Evolutionary conservation across 371 early-diverging fungal genomes (phyloP).

Genomic region (Actinomortierella ambigua): DNA sequence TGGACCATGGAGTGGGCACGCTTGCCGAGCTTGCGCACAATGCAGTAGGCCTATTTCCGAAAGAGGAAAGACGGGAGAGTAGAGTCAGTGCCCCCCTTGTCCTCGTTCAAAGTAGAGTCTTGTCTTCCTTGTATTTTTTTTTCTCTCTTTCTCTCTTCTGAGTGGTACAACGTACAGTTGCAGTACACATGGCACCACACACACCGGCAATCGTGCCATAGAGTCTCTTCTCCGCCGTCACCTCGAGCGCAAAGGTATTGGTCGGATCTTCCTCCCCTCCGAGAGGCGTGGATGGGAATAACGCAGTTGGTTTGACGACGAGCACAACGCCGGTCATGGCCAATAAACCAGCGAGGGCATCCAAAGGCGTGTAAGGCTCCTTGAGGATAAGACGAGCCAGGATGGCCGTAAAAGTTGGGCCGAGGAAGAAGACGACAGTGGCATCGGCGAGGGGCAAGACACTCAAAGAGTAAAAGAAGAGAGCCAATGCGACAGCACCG

Average conservation of each 20-base stretch:
- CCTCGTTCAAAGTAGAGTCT: too few species aligned
- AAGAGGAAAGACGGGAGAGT: slow-evolving; percentile 47
- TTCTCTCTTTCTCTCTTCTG: too few species aligned
- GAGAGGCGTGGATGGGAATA: slow-evolving; percentile 48
- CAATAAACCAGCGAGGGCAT: slow-evolving; percentile 55
- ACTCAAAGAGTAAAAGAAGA: slow-evolving; percentile 76
- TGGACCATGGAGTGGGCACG: slow-evolving; percentile 74
- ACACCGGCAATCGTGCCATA: slow-evolving; percentile 17
- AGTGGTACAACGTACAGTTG: slow-evolving; percentile 29
- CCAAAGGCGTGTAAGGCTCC: slow-evolving; percentile 69
- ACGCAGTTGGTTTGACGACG: slow-evolving; percentile 67
- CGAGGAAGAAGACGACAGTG: slow-evolving; percentile 79
- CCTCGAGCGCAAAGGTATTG: slow-evolving; percentile 5
- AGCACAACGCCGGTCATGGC: slow-evolving; percentile 71
- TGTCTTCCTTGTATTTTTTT: too few species aligned
- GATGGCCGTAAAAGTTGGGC: slow-evolving; percentile 77
- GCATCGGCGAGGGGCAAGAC: slow-evolving; percentile 76
- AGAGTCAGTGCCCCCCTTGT: too few species aligned
- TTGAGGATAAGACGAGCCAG: slow-evolving; percentile 65
- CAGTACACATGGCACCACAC: slow-evolving; percentile 36
- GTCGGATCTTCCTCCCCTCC: neutral
- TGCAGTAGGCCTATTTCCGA: slow-evolving; percentile 66
- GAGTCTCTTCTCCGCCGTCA: slow-evolving; percentile 11
- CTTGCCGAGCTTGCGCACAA: slow-evolving; percentile 74
- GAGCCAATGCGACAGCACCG: slow-evolving; percentile 68